Base-by-base conservation (phyloP, 2,329 filamentous ascomycete genomes). In the Fusarium illudens region DNA sequence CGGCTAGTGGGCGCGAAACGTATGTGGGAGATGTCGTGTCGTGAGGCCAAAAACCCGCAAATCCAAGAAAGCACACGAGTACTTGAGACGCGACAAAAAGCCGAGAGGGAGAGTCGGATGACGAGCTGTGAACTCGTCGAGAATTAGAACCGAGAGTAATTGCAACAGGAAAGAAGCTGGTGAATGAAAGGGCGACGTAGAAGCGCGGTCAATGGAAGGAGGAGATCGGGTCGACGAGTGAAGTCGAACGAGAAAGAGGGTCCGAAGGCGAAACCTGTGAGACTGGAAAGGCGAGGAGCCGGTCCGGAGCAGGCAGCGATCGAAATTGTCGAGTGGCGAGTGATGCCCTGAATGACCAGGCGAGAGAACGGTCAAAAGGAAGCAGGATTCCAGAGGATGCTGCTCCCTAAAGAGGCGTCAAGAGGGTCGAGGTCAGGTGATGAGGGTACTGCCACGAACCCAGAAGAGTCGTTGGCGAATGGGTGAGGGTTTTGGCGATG, bases 131-230 rank as follows among this genome's bases (percentile, higher is more conserved):
- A 59, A 27, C 33, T 65, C 62, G 65, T 53, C 55, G 53, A 60
- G 57, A 63, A 73, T 74, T 74, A 73, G 52, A 71, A 63, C 58
- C 52, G 61, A 68, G 53, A 52, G 58, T 71, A 73, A 48, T 64
- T 49, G 60, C 46, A 46, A 71, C 57, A 60, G 55, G 54, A 67
- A 51, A 62, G 48, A 54, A 50, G 25, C 42, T 54, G 60, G 57
- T 71, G 71, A 74, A 74, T 60, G 66, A 73, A 73, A 70, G 71
- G 64, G 61, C 60, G 61, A 67, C 52, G 66, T 62, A 37, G 56
- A 34, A 34, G 54, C 37, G 62, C 59, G 39, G 61, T 73, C 65
- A 49, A 37, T 58, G 56, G 60, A 63, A 65, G 57, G 64, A 67
- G 60, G 22, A 60, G 54, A 58, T 70, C 58, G 53, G 19, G 12